These are phyloP conservation scores for Cyclotella choctawhatcheeana DNA, from an alignment of 108 stramenopile species.

Conservation along the genomic window DNA sequence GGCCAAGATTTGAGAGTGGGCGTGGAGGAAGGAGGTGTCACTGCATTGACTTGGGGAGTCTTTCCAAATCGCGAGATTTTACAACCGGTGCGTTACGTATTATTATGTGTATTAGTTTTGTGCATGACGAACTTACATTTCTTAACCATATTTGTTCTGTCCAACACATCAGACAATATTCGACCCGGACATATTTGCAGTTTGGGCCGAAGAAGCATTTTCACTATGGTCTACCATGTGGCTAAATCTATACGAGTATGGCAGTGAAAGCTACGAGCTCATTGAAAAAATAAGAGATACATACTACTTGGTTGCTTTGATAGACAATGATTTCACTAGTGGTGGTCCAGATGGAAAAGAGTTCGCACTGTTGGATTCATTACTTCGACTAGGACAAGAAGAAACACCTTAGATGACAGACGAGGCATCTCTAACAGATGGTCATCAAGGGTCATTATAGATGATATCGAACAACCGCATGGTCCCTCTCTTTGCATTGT, in stretches of 20 bases:
- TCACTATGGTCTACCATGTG: conserved; percentile 92
- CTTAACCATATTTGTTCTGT: background rate
- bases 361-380: conserved; percentile 31
- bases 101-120: background rate
- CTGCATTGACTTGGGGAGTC: conserved; percentile 90
- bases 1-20: conserved; percentile 67
- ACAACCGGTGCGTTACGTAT: conserved; percentile 66
- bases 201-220: conserved; percentile 96
- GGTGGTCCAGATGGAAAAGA: conserved; percentile 29
- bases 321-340: conserved; percentile 90
- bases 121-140: no score
- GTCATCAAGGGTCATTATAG: no score
- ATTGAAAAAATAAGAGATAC: conserved; percentile 90
- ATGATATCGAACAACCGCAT: no score
- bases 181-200: conserved; percentile 91
- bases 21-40: conserved; percentile 68
- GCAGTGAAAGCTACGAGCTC: conserved; percentile 76
- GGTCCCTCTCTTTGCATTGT: no score
- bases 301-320: conserved; percentile 92
- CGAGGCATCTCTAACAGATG: no score
- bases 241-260: conserved; percentile 93
- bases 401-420: no score
- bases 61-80: conserved; percentile 90
- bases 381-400: conserved; percentile 35
- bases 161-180: conserved; percentile 75